These are phyloP conservation scores for Meyerozyma sp. DNA, from an alignment of 1,139 yeast species.

Conservation along the genomic window DNA sequence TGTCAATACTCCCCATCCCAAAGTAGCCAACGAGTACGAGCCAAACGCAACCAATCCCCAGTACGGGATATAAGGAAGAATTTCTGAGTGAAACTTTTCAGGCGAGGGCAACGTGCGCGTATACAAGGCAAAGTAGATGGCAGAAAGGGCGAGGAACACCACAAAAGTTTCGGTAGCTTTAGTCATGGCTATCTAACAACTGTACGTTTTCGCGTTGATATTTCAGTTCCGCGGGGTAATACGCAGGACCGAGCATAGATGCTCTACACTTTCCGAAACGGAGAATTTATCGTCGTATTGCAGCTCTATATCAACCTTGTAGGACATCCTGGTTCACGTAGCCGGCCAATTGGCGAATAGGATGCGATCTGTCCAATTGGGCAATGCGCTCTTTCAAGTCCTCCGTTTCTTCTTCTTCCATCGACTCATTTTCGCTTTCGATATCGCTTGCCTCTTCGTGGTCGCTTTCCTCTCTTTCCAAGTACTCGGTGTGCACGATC, in stretches of 20 bases:
- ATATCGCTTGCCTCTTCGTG: constrained; percentile 11
- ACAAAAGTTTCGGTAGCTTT: constrained; percentile 62
- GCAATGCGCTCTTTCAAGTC: constrained; percentile 12
- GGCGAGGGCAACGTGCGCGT: constrained; percentile 55
- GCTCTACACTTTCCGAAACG: too few species aligned
- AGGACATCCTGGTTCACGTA: constrained; percentile 2
- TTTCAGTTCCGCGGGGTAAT: too few species aligned
- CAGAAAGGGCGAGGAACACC: constrained; percentile 40
- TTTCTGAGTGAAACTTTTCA: constrained; percentile 43
- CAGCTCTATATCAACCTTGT: too few species aligned
- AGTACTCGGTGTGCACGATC: constrained; percentile 36
- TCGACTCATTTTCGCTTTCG: constrained; percentile 14
- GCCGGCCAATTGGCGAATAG: constrained; percentile 1
- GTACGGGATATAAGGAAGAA: constrained; percentile 64
- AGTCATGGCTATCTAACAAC: constrained; percentile 46
- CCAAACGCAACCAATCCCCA: constrained; percentile 73
- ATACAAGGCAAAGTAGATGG: constrained; percentile 51
- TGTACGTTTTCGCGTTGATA: constrained; percentile 2
- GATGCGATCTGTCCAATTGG: constrained; percentile 12
- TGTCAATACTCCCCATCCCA: constrained; percentile 68
- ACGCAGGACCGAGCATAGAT: too few species aligned
- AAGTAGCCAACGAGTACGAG: constrained; percentile 62
- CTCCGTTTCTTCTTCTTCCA: constrained; percentile 16
- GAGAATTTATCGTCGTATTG: too few species aligned
- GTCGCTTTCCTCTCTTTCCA: constrained; percentile 23